Evolutionary conservation across 257 asterid genomes (phyloP).

Genomic region (Oldenlandia corymbosa): DNA sequence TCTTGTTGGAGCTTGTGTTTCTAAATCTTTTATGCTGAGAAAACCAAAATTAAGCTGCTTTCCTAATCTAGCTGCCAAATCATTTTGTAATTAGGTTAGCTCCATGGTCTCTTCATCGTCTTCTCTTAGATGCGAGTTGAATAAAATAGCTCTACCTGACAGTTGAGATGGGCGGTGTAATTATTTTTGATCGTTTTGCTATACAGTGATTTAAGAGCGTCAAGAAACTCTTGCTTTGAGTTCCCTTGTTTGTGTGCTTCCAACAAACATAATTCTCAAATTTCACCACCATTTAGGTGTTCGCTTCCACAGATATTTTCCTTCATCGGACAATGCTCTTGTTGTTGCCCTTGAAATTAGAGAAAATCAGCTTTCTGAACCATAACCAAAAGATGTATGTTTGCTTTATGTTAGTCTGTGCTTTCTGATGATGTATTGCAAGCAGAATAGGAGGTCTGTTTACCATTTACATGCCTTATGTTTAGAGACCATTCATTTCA

Average conservation of each 20-base stretch:
- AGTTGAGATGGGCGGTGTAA: background rate
- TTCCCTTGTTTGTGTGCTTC: background rate
- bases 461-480: background rate
- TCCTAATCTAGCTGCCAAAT: background rate
- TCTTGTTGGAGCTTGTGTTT: background rate
- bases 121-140: background rate
- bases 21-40: background rate
- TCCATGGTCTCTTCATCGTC: background rate
- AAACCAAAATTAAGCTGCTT: background rate
- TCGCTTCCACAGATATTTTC: background rate
- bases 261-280: background rate
- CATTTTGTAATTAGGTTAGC: background rate
- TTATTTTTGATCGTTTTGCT: background rate
- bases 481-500: background rate
- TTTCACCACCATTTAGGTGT: background rate
- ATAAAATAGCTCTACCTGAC: background rate
- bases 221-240: background rate
- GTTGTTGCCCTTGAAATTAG: background rate
- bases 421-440: background rate
- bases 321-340: background rate
- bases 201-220: background rate
- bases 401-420: background rate
- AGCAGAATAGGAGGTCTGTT: background rate
- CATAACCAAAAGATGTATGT: background rate
- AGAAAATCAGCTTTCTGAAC: background rate